Percentiles rank a stretch among this genome's conserved stretches.
phyloP scores from a whole-genome alignment of 2,329 filamentous ascomycete genomes.

The Cadophora luteo-olivacea region DNA sequence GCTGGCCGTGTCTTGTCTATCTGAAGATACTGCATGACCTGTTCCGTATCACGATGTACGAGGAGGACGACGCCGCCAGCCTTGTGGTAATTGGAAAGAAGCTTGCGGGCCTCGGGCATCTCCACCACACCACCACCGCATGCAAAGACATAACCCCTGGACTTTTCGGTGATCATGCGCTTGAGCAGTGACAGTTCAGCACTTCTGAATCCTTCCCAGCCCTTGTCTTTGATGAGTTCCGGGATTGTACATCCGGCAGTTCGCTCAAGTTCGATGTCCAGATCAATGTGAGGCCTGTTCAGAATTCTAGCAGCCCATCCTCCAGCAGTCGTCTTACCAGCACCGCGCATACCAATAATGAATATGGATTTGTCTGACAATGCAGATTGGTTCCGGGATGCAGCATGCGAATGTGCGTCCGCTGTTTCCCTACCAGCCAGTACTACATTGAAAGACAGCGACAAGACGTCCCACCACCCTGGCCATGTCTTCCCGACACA shows the following conservation, averaged over 20 bases:
- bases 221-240: constrained; percentile 76
- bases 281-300: constrained; percentile 79
- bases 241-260: constrained; percentile 79
- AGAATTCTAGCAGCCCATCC: constrained; percentile 81
- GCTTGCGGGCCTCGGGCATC: constrained; percentile 75
- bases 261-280: constrained; percentile 86
- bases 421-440: constrained; percentile 72
- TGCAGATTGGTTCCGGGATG: constrained; percentile 46
- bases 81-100: constrained; percentile 76
- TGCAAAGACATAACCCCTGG: constrained; percentile 82
- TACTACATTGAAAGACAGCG: constrained; percentile 75
- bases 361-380: constrained; percentile 73
- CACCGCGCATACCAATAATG: constrained; percentile 96
- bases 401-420: constrained; percentile 46
- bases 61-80: constrained; percentile 84
- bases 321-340: constrained; percentile 94
- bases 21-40: constrained; percentile 87
- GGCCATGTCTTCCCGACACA: constrained; percentile 99
- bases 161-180: constrained; percentile 75
- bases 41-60: constrained; percentile 85
- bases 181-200: constrained; percentile 79
- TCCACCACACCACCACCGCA: constrained; percentile 96
- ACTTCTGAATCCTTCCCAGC: constrained; percentile 88
- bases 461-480: constrained; percentile 94
- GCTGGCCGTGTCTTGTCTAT: constrained; percentile 90